phyloP scores from a whole-genome alignment of 164 flowering plant genomes.

The Tetracentron sinense region DNA sequence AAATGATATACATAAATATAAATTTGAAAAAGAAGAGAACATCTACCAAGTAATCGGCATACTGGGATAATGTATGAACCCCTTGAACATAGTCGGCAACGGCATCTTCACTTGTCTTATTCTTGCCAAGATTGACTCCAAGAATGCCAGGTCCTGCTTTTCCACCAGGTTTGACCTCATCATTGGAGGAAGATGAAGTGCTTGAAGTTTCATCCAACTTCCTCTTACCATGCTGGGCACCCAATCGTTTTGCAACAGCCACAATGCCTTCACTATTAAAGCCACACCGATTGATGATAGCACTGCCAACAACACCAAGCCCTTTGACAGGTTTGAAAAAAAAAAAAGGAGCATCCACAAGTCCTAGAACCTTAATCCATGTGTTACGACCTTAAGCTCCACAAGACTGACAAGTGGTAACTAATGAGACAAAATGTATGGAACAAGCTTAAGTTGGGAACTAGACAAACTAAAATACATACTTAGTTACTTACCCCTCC shows the following conservation, averaged over 20 bases:
- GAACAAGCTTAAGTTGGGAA: too few relatives aligned
- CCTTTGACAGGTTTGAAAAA: conserved; percentile 6
- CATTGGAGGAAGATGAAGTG: conserved; percentile 46
- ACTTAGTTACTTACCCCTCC: conserved; percentile 68
- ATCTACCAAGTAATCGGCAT: conserved; percentile 95
- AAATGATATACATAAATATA: background rate
- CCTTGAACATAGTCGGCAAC: conserved; percentile 95
- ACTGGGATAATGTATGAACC: conserved; percentile 92
- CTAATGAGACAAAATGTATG: background rate
- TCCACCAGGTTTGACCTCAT: conserved; percentile 73
- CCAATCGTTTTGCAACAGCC: conserved; percentile 86
- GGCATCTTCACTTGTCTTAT: conserved; percentile 97
- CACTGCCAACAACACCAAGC: conserved; percentile 52
- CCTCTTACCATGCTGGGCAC: conserved; percentile 97
- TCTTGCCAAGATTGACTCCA: conserved; percentile 96
- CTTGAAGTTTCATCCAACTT: conserved; percentile 77
- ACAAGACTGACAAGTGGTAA: background rate
- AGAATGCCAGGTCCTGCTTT: conserved; percentile 99
- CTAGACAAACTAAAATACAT: conserved; percentile 10
- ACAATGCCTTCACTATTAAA: conserved; percentile 97
- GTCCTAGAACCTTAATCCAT: too few relatives aligned
- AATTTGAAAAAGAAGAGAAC: conserved; percentile 2
- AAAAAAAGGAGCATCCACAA: too few relatives aligned
- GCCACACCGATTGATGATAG: conserved; percentile 86
- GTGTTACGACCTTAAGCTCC: background rate